Evolutionary conservation across 2,329 filamentous ascomycete genomes (phyloP), one percentile per base, ranked within the genome.

Genomic region (Didymella pinodella): DNA sequence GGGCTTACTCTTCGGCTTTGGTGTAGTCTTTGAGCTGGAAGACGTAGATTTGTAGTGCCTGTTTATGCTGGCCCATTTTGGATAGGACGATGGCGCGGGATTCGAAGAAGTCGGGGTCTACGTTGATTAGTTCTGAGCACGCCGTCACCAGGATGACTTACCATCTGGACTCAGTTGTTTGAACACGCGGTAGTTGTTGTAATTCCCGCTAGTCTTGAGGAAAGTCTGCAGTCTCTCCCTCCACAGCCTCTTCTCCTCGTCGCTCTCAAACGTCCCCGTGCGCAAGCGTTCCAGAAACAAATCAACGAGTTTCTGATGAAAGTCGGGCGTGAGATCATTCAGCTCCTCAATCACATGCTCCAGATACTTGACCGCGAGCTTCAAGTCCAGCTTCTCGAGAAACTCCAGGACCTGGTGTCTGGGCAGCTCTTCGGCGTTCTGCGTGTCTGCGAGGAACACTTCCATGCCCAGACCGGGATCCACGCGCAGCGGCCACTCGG

Each of bases 1-100:
- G 10, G 11, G 14, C 53, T 28, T 25, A 97, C 89, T 97, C 92
- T 84, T 99, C 95, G 31, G 95, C 95, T 78, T 97, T 98, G 12
- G 81, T 82, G 63, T 91, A 94, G 75, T 97, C 90, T 66, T 90
- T 82, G 76, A 99, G 86, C 76, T 94, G 95, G 79, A 97, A 99
- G 28, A 98, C 94, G 75, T 97, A 99, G 51, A 99, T 97, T 74
- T 95, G 90, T n/a, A 99, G 81, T 0, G 95, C 95, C 78, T 98
- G 93, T 73, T 92, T 93, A 79, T 99, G 93, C 69, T 94, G 90
- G 7, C 92, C 92, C 91, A 98, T 97, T 68, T 95, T 96, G 77
- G 92, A 93, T 38, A 98, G 86, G 20, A 98, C 89, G 44, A 98
- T 89, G 7, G 95, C 95, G 61, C 94, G 88, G 2, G 92, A 88